A percentile compares a stretch with the other conserved stretches of the same genome.
These are phyloP conservation scores for Salix arbutifolia DNA, from an alignment of 345 rosid genomes.

Conservation along the genomic window DNA sequence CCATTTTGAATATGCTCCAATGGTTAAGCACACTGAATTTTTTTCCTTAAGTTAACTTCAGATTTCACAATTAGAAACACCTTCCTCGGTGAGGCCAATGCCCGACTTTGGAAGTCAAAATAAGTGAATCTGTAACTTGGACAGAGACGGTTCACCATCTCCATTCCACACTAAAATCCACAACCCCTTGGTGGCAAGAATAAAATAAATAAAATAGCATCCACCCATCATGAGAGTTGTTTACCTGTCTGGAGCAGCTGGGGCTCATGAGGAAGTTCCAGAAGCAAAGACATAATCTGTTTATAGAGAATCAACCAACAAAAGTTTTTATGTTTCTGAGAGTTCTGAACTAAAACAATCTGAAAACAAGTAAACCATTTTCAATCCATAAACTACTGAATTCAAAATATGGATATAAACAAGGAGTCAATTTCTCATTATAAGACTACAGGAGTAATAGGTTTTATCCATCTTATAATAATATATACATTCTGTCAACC, in stretches of 20 bases:
- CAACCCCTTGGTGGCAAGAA: neutral
- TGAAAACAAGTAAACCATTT: neutral
- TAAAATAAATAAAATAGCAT: neutral
- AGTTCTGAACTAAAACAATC: neutral
- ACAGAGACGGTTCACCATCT: slow-evolving; percentile 1
- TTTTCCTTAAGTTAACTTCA: slow-evolving; percentile 9
- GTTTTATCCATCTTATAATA: neutral
- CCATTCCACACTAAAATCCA: slow-evolving; percentile 1
- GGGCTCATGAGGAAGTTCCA: slow-evolving; percentile 81
- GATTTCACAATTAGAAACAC: neutral
- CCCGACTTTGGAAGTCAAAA: neutral
- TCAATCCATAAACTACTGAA: neutral
- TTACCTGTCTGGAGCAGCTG: slow-evolving; percentile 92
- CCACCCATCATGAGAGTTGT: slow-evolving; percentile 6
- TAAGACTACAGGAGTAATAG: neutral
- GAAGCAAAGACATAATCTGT: slow-evolving; percentile 85
- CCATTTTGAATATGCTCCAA: slow-evolving; percentile 99
- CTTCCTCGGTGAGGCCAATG: neutral
- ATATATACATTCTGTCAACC: neutral
- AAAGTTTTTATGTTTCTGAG: neutral
- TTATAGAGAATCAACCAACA: slow-evolving; percentile 2
- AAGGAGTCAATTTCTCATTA: neutral
- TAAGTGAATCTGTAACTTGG: neutral
- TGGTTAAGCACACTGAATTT: slow-evolving; percentile 84
- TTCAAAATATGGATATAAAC: neutral